A percentile compares a stretch with the other conserved stretches of the same genome.
Evolutionary conservation across 2,329 filamentous ascomycete species (phyloP).

Genomic region (Aspergillus sp.): DNA sequence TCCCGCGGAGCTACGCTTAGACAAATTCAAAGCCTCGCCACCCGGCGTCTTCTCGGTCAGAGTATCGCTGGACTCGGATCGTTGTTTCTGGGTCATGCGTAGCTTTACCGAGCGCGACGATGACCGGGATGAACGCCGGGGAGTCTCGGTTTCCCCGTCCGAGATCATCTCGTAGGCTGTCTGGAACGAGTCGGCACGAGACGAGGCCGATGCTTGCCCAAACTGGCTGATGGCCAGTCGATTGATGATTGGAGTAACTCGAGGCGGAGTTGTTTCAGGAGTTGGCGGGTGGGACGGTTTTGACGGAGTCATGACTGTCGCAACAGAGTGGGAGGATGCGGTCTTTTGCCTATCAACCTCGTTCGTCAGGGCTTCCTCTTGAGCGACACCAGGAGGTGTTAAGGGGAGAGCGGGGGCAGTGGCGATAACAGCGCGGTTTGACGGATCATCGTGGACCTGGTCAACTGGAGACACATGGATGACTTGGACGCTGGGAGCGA

Average conservation of each 20-base stretch:
- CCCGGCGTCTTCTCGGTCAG: slow-evolving; percentile 1
- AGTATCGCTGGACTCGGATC: slow-evolving; percentile 15
- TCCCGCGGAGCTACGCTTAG: background rate
- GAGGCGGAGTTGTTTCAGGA: slow-evolving; percentile 72
- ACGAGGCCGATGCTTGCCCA: slow-evolving; percentile 55
- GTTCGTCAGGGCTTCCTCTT: slow-evolving; percentile 20
- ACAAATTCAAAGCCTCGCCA: background rate
- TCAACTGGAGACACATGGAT: slow-evolving; percentile 24
- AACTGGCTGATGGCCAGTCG: slow-evolving; percentile 49
- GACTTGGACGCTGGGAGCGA: slow-evolving; percentile 20
- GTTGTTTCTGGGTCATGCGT: slow-evolving; percentile 18
- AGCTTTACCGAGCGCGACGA: slow-evolving; percentile 19
- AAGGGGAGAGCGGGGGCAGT: slow-evolving; percentile 34
- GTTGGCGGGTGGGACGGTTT: slow-evolving; percentile 69
- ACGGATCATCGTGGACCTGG: slow-evolving; percentile 20
- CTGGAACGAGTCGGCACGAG: slow-evolving; percentile 68
- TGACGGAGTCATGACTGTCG: slow-evolving; percentile 54
- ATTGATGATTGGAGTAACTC: slow-evolving; percentile 32
- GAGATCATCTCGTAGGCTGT: slow-evolving; percentile 67
- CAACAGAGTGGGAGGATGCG: slow-evolving; percentile 24
- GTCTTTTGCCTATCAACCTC: slow-evolving; percentile 22
- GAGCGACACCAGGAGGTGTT: slow-evolving; percentile 35
- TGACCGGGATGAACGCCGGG: slow-evolving; percentile 22
- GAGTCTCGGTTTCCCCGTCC: slow-evolving; percentile 55
- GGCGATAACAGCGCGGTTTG: slow-evolving; percentile 20